These are phyloP conservation scores for Ogataea trehalophila DNA, from an alignment of 805 yeast genomes.

Conservation along the genomic window DNA sequence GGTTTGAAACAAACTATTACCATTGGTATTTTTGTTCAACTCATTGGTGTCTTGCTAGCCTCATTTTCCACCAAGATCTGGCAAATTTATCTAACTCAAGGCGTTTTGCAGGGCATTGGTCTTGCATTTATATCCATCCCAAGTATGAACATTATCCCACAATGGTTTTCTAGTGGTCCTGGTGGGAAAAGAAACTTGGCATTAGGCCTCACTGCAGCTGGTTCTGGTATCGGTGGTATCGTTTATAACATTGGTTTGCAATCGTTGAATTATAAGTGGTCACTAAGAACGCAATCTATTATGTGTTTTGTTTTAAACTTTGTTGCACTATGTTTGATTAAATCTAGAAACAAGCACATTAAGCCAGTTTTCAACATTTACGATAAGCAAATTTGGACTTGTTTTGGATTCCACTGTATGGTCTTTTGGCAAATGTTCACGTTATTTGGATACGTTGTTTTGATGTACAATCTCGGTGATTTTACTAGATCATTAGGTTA, in stretches of 20 bases:
- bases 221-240: slow-evolving; percentile 51
- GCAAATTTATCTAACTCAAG: slow-evolving; percentile 68
- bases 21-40: slow-evolving; percentile 47
- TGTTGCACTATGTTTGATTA: slow-evolving; percentile 32
- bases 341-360: slow-evolving; percentile 34
- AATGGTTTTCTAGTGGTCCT: slow-evolving; percentile 47
- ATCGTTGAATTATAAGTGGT: slow-evolving; percentile 43
- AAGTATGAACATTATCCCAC: slow-evolving; percentile 56
- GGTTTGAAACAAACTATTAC: slow-evolving; percentile 38
- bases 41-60: slow-evolving; percentile 55
- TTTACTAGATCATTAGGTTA: slow-evolving; percentile 60
- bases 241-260: slow-evolving; percentile 46
- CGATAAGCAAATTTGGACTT: slow-evolving; percentile 36
- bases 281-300: slow-evolving; percentile 45
- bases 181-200: slow-evolving; percentile 53
- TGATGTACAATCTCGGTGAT: slow-evolving; percentile 55
- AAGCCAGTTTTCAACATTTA: slow-evolving; percentile 34
- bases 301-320: slow-evolving; percentile 31
- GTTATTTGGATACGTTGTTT: slow-evolving; percentile 55
- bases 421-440: slow-evolving; percentile 42
- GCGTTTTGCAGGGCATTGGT: slow-evolving; percentile 56
- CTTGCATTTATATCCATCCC: slow-evolving; percentile 56
- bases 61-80: slow-evolving; percentile 54
- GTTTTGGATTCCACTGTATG: slow-evolving; percentile 31
- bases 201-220: slow-evolving; percentile 42